Evolutionary conservation across 2,329 filamentous ascomycete genomes (phyloP).

Genomic region (Apiospora arundinis): DNA sequence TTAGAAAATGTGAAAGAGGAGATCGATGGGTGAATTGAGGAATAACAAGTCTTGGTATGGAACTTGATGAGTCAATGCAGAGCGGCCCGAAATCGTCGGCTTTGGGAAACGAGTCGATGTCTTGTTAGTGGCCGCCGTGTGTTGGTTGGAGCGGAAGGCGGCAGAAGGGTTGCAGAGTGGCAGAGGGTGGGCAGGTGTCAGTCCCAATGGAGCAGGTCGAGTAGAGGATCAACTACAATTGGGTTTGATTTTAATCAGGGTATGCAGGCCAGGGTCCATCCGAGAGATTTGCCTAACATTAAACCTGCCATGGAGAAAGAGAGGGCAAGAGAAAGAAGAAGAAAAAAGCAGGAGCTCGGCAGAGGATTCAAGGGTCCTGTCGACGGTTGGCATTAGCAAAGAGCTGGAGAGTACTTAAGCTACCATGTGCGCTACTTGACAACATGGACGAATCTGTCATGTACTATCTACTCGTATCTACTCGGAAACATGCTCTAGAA

Average conservation of each 20-base stretch:
- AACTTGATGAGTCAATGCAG: slow-evolving; percentile 14
- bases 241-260: not conserved
- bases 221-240: not conserved
- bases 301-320: too few relatives aligned
- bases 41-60: too few relatives aligned
- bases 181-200: not conserved
- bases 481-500: not conserved
- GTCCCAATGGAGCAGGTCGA: not conserved
- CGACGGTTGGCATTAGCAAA: not conserved
- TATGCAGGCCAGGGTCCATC: slow-evolving; percentile 1
- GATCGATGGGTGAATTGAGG: not conserved
- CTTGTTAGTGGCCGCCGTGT: slow-evolving; percentile 1
- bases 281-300: not conserved
- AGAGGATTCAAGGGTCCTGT: not conserved
- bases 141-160: not conserved
- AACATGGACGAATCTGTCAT: too few relatives aligned
- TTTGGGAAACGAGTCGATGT: not conserved
- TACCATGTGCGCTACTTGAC: not conserved
- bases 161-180: not conserved
- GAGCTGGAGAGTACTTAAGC: not conserved
- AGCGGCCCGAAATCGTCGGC: not conserved
- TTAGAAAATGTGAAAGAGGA: not conserved
- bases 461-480: not conserved
- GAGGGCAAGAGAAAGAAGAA: not conserved
- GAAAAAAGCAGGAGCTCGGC: not conserved